A percentile compares a stretch with the other conserved stretches of the same genome.
Evolutionary conservation across 768 basidiomycete species (phyloP).

Genomic region (Botryobasidium botryosum): DNA sequence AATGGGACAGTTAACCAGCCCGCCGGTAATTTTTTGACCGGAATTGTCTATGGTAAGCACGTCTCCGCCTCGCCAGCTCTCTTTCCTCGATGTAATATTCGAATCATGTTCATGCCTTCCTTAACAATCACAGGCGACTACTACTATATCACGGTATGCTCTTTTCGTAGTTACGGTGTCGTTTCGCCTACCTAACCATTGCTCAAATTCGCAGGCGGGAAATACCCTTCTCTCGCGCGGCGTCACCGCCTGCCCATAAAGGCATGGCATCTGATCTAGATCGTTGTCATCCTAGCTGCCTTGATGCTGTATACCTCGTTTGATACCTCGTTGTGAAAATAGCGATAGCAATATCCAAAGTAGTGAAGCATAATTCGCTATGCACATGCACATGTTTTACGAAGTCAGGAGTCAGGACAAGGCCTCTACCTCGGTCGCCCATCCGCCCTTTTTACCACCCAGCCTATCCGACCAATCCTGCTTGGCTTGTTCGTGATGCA

Average conservation of each 20-base stretch:
- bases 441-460: too few species aligned
- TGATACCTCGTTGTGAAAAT: too few species aligned
- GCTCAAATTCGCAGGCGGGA: background rate
- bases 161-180: background rate
- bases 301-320: background rate
- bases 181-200: background rate
- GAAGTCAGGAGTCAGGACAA: too few species aligned
- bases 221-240: background rate
- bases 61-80: too few species aligned
- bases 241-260: background rate
- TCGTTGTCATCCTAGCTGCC: background rate
- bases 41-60: slow-evolving; percentile 7
- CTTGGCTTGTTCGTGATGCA: too few species aligned
- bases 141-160: slow-evolving; percentile 9
- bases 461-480: too few species aligned
- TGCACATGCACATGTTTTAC: too few species aligned
- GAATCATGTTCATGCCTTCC: background rate
- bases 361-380: too few species aligned
- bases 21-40: slow-evolving; percentile 7
- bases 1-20: slow-evolving; percentile 9
- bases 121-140: slow-evolving; percentile 8
- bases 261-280: too few species aligned
- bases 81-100: background rate
- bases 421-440: too few species aligned
- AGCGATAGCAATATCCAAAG: too few species aligned